Percentiles rank a stretch among this genome's conserved stretches.
These are phyloP conservation scores for Polygonum aviculare DNA, from an alignment of 148 eudicot species.

Conservation along the genomic window DNA sequence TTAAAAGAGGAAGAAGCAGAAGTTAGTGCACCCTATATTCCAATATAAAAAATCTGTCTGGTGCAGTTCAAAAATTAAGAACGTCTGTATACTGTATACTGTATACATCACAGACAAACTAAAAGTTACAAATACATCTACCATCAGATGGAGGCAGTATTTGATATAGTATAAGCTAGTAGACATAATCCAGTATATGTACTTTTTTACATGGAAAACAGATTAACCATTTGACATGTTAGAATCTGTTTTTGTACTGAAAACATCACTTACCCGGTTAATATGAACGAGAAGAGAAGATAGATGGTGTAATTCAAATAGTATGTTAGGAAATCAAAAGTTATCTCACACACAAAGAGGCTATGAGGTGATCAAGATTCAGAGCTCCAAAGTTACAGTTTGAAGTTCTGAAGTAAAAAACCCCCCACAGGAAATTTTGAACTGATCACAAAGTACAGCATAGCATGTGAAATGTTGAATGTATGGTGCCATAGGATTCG, in stretches of 20 bases:
- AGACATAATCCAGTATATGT: neutral
- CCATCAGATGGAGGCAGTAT: neutral
- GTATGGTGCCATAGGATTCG: neutral
- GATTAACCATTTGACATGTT: neutral
- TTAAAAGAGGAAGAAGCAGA: neutral
- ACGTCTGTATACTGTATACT: neutral
- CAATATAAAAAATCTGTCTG: neutral
- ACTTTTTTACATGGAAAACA: neutral
- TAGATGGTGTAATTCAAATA: neutral
- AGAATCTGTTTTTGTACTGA: neutral
- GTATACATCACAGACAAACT: neutral
- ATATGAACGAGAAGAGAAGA: neutral
- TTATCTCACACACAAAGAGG: neutral
- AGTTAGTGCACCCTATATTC: neutral
- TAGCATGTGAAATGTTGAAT: neutral
- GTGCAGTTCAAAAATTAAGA: neutral
- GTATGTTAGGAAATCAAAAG: neutral
- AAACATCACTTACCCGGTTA: neutral
- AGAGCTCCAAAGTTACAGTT: neutral
- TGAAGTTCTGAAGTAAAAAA: neutral
- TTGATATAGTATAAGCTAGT: neutral
- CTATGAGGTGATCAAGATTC: neutral
- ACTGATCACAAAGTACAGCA: neutral
- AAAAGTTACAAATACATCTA: neutral
- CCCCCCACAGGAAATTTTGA: neutral